These are phyloP conservation scores for Thinopyrum elongatum DNA, from an alignment of 176 grass and related monocot species.

Conservation along the genomic window DNA sequence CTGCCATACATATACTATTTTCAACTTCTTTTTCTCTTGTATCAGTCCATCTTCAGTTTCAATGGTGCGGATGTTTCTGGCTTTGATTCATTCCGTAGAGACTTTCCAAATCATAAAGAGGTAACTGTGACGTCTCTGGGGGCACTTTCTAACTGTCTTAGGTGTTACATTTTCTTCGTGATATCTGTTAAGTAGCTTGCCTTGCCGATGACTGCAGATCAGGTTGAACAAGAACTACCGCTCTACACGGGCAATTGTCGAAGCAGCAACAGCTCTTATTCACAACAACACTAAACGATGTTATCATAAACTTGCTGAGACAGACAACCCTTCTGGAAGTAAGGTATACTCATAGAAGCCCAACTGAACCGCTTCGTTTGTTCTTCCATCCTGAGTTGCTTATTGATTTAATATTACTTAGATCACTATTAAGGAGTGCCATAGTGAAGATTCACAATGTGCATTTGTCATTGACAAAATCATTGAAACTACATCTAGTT, in stretches of 20 bases:
- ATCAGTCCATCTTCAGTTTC: constrained; percentile 98
- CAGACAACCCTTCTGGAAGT: constrained; percentile 75
- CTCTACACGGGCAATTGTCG: constrained; percentile 81
- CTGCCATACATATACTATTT: constrained; percentile 6
- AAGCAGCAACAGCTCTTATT: constrained; percentile 92
- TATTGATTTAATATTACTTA: constrained; percentile 40
- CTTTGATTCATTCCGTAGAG: constrained; percentile 92
- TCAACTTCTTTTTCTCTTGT: constrained; percentile 36
- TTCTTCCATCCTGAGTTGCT: constrained; percentile 20
- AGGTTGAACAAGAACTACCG: constrained; percentile 93
- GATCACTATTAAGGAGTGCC: constrained; percentile 89
- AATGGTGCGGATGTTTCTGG: constrained; percentile 90
- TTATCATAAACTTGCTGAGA: constrained; percentile 70
- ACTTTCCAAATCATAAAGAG: constrained; percentile 91
- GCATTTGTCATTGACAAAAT: constrained; percentile 97
- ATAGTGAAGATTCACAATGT: constrained; percentile 91
- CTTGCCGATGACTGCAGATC: constrained; percentile 55
- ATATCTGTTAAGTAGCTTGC: constrained; percentile 28
- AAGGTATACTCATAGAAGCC: constrained; percentile 60
- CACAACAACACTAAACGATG: constrained; percentile 68
- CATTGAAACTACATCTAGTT: constrained; percentile 72
- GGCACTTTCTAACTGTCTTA: background rate
- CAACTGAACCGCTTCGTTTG: background rate
- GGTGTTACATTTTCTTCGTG: background rate
- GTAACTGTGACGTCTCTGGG: constrained; percentile 26